phyloP scores from a whole-genome alignment of 495 filamentous ascomycete genomes.

The Penicillium tannophilum region DNA sequence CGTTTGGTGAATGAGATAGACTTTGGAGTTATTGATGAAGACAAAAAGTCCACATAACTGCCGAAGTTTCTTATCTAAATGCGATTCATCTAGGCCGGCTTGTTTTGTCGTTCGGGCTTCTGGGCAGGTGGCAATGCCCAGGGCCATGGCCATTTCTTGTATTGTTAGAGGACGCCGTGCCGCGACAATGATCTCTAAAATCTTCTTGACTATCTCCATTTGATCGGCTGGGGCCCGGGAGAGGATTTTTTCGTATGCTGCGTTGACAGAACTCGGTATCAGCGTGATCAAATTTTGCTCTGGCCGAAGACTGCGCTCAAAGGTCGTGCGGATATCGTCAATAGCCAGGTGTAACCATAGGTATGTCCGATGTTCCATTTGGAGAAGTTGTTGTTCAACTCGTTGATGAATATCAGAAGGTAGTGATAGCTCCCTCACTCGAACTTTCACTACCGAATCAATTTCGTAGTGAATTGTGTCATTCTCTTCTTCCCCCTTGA shows the following conservation, averaged over 20 bases:
- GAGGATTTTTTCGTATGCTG: constrained; percentile 35
- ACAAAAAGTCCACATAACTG: constrained; percentile 44
- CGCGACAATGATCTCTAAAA: constrained; percentile 43
- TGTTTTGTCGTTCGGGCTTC: constrained; percentile 25
- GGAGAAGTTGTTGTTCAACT: constrained; percentile 23
- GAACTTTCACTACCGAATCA: constrained; percentile 34
- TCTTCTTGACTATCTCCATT: constrained; percentile 17
- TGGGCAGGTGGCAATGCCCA: constrained; percentile 28
- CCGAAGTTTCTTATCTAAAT: constrained; percentile 28
- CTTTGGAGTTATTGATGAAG: constrained; percentile 32
- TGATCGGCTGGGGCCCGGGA: constrained; percentile 15
- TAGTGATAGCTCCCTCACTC: constrained; percentile 31
- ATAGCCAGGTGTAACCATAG: constrained; percentile 21
- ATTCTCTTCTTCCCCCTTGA: constrained; percentile 41
- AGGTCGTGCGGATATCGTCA: constrained; percentile 20
- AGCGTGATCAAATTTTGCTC: constrained; percentile 16
- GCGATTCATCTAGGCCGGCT: constrained; percentile 23
- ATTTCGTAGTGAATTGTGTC: constrained; percentile 38
- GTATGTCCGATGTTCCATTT: constrained; percentile 26
- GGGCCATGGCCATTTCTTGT: constrained; percentile 41
- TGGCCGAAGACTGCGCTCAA: constrained; percentile 24
- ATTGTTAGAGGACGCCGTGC: constrained; percentile 34
- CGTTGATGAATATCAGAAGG: constrained; percentile 7
- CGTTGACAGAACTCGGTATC: constrained; percentile 25
- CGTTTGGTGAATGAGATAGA: constrained; percentile 41